Evolutionary conservation across 108 stramenopile genomes (phyloP), one percentile per base, ranked within the genome.

Genomic region (Cylindrotheca fusiformis): DNA sequence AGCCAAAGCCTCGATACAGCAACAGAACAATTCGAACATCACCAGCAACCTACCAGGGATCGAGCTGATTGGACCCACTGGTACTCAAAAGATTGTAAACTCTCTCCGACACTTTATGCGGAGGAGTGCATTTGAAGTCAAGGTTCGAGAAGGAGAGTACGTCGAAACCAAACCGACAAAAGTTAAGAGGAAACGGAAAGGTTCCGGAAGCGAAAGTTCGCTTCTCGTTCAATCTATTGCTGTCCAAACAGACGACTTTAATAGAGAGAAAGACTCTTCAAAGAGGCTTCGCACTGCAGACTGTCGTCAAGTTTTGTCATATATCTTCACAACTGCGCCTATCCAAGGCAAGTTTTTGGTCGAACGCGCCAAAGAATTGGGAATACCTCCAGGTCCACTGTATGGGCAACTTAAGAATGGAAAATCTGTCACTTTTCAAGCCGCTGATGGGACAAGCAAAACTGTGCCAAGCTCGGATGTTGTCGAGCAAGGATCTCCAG

Each of bases 341-440:
- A 69, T 91, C 54, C 70, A 69, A 0, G 91, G 92, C n/a, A 88
- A 86, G 57, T 96, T 96, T 57, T 60, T 82, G 6, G 60, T 79
- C 4, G 77, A 87, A 10, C 74, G 73, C 57, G 96, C 96, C 27
- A 67, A 48, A 36, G 74, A 59, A 30, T 65, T 94, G 24, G 86
- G 90, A 10, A 83, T 97, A 3, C 91, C 89, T 26, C 65, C 52
- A 49, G 96, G 96, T 58, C 94, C 94, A 5, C 19, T 88, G 55
- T 97, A 83, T 71, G 84, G 78, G 21, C 58, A 87, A 74, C 61
- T 97, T 23, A 91, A 94, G 52, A 41, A 76, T 24, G 96, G 96
- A 24, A 78, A 91, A 58, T 53, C 61, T 20, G 79, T 95, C n/a
- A 94, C 87, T 0, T 88, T 93, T 75, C 29, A 60, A n/a, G 60